Conservation (phyloP, 805 yeast species). For the Cyberlindnera saturnus region DNA sequence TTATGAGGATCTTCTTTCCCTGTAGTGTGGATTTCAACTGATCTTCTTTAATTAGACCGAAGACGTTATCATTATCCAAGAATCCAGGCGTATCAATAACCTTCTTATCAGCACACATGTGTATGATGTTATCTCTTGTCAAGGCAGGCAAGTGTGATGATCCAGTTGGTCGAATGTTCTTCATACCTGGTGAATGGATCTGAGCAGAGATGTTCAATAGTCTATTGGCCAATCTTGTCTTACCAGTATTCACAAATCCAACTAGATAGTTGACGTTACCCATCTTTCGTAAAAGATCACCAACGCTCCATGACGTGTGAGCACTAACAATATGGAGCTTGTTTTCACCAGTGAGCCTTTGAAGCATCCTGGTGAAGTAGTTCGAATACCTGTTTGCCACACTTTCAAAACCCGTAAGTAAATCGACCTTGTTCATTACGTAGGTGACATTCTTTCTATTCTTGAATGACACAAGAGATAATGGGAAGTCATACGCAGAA, state of each 20-base stretch:
- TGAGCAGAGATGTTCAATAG: conserved; percentile 28
- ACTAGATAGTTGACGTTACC: conserved; percentile 41
- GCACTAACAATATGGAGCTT: conserved; percentile 46
- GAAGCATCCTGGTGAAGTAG: conserved; percentile 27
- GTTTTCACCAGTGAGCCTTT: conserved; percentile 25
- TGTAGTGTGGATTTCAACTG: conserved; percentile 26
- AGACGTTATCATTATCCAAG: conserved; percentile 20
- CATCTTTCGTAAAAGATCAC: conserved; percentile 31
- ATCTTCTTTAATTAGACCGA: conserved; percentile 23
- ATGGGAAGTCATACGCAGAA: conserved; percentile 69
- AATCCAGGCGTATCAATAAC: conserved; percentile 37
- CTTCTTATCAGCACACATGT: conserved; percentile 29
- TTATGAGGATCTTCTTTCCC: conserved; percentile 26
- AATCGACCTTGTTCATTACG: conserved; percentile 37
- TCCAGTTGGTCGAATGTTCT: conserved; percentile 23
- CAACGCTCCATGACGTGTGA: conserved; percentile 45
- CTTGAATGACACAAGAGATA: conserved; percentile 24
- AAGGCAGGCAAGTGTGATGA: conserved; percentile 58
- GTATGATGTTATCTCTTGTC: conserved; percentile 50
- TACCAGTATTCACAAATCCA: conserved; percentile 69
- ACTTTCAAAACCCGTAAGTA: conserved; percentile 31
- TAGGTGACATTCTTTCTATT: conserved; percentile 23
- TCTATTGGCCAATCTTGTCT: conserved; percentile 52
- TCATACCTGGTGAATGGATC: conserved; percentile 4
- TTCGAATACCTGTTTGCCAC: conserved; percentile 26